A percentile compares a stretch with the other conserved stretches of the same genome.
Conservation (phyloP, 768 basidiomycete genomes). For the Dioszegia aurantiaca region DNA sequence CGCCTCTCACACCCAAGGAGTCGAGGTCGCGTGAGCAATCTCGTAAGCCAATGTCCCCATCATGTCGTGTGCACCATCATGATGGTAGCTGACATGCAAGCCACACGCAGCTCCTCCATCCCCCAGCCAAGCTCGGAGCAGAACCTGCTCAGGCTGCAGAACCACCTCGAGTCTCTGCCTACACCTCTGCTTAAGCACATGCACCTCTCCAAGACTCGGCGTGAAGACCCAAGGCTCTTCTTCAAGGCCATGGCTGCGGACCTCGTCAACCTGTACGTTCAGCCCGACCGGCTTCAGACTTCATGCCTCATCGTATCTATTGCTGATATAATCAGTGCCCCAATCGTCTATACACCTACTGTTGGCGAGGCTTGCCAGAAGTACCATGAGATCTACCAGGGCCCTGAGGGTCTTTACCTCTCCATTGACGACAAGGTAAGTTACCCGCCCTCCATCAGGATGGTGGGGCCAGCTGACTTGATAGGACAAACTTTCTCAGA, state of each 20-base stretch:
- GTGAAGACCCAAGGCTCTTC: constrained; percentile 70
- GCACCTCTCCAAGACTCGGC: constrained; percentile 72
- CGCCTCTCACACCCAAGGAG: constrained; percentile 23
- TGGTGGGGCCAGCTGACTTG: background rate
- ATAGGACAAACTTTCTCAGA: constrained; percentile 34
- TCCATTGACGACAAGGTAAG: constrained; percentile 80
- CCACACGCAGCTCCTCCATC: constrained; percentile 7
- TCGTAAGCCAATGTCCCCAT: background rate
- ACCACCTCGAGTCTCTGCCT: constrained; percentile 34
- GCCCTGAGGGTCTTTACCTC: constrained; percentile 59
- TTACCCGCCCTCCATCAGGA: background rate
- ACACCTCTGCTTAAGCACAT: constrained; percentile 75
- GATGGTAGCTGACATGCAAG: constrained; percentile 4
- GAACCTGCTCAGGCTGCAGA: constrained; percentile 37
- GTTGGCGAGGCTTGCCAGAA: constrained; percentile 87
- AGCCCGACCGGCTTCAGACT: background rate
- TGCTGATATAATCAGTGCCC: constrained; percentile 57
- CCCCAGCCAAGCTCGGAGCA: constrained; percentile 27
- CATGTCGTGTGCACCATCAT: constrained; percentile 1
- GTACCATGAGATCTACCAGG: constrained; percentile 67
- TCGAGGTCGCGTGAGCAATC: constrained; percentile 4
- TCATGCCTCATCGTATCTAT: background rate
- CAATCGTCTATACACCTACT: constrained; percentile 87
- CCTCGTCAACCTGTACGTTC: constrained; percentile 60
- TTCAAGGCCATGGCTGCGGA: constrained; percentile 71